phyloP scores from a whole-genome alignment of 768 basidiomycete genomes.

The Boletus vermiculosoides region DNA sequence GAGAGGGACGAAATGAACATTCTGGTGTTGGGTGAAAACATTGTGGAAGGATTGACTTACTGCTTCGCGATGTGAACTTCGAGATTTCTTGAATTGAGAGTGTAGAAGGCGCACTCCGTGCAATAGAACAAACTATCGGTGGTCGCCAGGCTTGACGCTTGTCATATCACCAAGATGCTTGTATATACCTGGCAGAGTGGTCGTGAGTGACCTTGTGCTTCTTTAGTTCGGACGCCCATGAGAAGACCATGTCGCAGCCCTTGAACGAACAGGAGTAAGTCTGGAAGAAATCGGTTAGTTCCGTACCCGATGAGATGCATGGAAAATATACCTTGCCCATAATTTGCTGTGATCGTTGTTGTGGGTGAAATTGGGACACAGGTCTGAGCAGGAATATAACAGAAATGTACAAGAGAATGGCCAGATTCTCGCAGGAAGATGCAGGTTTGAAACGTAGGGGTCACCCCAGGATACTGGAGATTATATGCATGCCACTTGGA shows the following conservation, averaged over 20 bases:
- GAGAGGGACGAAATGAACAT: background rate
- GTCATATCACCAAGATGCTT: background rate
- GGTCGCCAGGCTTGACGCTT: background rate
- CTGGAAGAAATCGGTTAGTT: constrained; percentile 1
- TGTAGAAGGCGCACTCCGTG: constrained; percentile 7
- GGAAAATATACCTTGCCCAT: background rate
- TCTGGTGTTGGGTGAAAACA: background rate
- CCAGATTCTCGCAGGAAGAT: too few relatives aligned
- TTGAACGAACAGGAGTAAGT: constrained; percentile 2
- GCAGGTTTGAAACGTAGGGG: too few relatives aligned
- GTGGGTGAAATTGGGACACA: background rate
- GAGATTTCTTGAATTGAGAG: constrained; percentile 4
- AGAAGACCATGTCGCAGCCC: constrained; percentile 10
- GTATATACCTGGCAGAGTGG: constrained; percentile 5
- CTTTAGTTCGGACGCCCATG: constrained; percentile 3
- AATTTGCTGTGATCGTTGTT: too few relatives aligned
- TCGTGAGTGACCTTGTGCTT: constrained; percentile 14
- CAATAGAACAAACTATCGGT: constrained; percentile 14
- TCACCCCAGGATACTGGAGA: too few relatives aligned
- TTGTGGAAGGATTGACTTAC: constrained; percentile 5
- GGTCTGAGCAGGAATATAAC: background rate
- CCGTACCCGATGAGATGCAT: background rate
- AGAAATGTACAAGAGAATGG: too few relatives aligned
- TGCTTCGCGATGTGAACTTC: constrained; percentile 2
- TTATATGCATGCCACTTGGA: background rate